Base-by-base conservation (phyloP, 2,329 filamentous ascomycete genomes). In the Claviceps monticola region DNA sequence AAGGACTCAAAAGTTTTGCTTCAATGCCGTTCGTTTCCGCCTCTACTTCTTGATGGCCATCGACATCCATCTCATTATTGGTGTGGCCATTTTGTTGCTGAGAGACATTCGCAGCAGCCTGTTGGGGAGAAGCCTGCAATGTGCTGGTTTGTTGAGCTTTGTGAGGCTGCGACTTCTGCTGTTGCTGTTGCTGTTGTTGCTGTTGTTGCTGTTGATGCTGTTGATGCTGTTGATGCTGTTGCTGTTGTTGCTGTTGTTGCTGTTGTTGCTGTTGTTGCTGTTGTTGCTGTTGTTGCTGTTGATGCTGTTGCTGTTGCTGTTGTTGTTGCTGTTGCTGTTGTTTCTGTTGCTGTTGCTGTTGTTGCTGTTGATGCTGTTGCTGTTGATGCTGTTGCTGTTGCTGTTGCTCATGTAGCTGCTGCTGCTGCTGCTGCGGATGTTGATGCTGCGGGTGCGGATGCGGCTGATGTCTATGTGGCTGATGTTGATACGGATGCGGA, bases 61-160 rank as follows among this genome's bases (percentile, higher is more conserved):
- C 75, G 50, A 78, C 68, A 7, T 79, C 76, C 69, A 79, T 74
- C 21, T 73, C 69, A 37, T 76, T 75, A 21, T 68, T 68, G 9
- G 66, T 67, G 53, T 73, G 68, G 5, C 62, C 58, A 42, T 74
- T 72, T 52, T 70, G 68, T 46, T 66, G 65, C 51, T 69, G 66
- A 11, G 65, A 61, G 16, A 64, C 61, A 37, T 69, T 66, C 45
- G 69, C 66, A 5, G 62, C 57, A 51, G 66, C 64, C 48, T 58
- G 59, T 49, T 64, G 65, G 3, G 60, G 57, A 34, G 58, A 69
- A 8, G 61, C 57, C 48, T 64, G 62, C 11, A 57, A 59, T 39
- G 63, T 58, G 53, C 60, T 68, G 8, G 58, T 56, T 50, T 74
- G 70, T 51, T 62, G 60, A 4, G 55, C 60, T 42, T 63, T 58